These are phyloP conservation scores for Apophysomyces variabilis DNA, from an alignment of 371 early-diverging fungal genomes.

Conservation along the genomic window DNA sequence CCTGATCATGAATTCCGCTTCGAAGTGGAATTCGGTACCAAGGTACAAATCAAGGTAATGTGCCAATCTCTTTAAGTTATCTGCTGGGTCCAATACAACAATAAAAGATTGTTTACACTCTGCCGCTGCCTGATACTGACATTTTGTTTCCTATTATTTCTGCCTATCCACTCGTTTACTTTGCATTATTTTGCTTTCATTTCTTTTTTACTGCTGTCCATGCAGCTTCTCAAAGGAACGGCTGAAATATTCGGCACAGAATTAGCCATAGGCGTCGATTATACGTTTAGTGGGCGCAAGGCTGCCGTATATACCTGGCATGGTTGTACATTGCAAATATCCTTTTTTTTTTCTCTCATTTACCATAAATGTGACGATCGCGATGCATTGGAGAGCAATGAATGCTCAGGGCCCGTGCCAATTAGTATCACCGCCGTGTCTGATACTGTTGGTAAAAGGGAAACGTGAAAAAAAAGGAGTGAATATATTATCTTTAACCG, in stretches of 20 bases:
- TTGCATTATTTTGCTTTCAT: not conserved
- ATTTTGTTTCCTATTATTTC: slow-evolving; percentile 14
- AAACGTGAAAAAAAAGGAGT: too few relatives aligned
- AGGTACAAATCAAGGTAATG: slow-evolving; percentile 59
- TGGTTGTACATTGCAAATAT: slow-evolving; percentile 80
- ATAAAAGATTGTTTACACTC: slow-evolving; percentile 6
- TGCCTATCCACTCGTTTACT: too few relatives aligned
- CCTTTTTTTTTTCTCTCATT: slow-evolving; percentile 30
- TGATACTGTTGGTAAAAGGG: not conserved
- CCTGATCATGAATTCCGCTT: slow-evolving; percentile 77
- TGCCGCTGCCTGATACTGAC: not conserved
- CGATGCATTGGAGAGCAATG: too few relatives aligned
- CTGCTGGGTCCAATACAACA: not conserved
- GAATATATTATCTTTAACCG: slow-evolving; percentile 22
- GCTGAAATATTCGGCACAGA: slow-evolving; percentile 95
- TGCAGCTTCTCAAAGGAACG: slow-evolving; percentile 72
- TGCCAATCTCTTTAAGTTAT: not conserved
- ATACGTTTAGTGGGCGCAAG: slow-evolving; percentile 83
- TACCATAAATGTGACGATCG: too few relatives aligned
- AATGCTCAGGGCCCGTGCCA: too few relatives aligned
- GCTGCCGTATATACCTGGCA: slow-evolving; percentile 95
- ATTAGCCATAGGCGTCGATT: slow-evolving; percentile 74
- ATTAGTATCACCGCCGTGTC: too few relatives aligned
- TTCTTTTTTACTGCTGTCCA: not conserved
- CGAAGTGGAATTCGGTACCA: slow-evolving; percentile 66